Percentiles rank a stretch among this genome's conserved stretches.
phyloP scores from a whole-genome alignment of 2,329 filamentous ascomycete genomes.

The Didymella sp. region DNA sequence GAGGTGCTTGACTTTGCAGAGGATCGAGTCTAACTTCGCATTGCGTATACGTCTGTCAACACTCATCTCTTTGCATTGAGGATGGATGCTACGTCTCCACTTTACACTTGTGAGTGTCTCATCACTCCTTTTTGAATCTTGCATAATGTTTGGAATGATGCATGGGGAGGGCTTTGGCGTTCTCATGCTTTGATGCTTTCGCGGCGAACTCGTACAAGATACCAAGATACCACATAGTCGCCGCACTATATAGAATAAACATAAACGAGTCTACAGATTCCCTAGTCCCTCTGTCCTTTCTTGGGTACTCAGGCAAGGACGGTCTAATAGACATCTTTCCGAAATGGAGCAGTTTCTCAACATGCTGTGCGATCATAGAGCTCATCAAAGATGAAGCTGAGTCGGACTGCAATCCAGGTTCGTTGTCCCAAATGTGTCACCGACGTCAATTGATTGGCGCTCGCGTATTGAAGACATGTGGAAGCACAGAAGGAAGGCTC shows the following conservation, averaged over 20 bases:
- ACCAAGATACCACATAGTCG: constrained; percentile 11
- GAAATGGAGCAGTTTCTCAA: not conserved
- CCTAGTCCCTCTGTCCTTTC: no score
- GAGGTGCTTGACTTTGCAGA: constrained; percentile 87
- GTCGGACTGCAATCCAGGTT: no score
- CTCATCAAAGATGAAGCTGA: not conserved
- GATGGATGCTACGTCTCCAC: not conserved
- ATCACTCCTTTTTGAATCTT: not conserved
- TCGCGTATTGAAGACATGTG: not conserved
- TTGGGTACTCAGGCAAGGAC: no score
- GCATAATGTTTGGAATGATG: not conserved
- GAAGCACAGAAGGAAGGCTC: not conserved
- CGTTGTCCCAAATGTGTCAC: not conserved
- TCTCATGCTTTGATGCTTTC: not conserved
- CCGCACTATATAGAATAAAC: constrained; percentile 6
- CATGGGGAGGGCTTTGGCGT: not conserved
- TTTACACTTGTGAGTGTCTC: not conserved
- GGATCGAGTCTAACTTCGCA: constrained; percentile 55
- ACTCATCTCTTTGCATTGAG: not conserved
- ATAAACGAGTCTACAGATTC: not conserved
- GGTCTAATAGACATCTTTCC: not conserved
- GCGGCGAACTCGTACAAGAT: not conserved
- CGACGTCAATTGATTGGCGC: not conserved
- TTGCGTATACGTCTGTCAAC: not conserved
- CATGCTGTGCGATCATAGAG: not conserved